Base-by-base conservation (phyloP, 2,329 filamentous ascomycete species). In the Ascochyta viciae-villosae region DNA sequence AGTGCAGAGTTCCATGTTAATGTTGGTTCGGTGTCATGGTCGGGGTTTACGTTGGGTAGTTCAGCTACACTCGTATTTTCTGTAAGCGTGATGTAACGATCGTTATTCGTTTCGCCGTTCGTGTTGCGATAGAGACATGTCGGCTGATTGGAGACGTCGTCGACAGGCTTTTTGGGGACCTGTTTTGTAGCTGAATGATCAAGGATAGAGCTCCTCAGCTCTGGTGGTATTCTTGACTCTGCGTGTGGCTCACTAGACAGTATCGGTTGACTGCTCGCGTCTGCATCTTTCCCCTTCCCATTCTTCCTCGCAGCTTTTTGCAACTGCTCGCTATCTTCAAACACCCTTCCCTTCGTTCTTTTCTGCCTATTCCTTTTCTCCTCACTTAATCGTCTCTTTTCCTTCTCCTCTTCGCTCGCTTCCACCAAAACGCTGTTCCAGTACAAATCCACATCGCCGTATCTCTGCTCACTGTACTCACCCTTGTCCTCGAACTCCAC, bases 381-480 rank as follows among this genome's bases (percentile, higher is more conserved):
- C 24, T 41, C 13, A 8, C 7, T 6, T 33, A 38, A 8, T 2
- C 31, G 12, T 33, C 26, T 50, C 23, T 4, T 37, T 13, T 12
- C 33, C n/a, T 38, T 27, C 4, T 61, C 53, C 16, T 59, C 48
- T 15, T 38, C 27, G 22, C 53, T 54, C 6, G 62, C 48, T 39
- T 60, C 65, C 1, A 60, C 23, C 62, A 67, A 67, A 2, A 51
- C 51, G 34, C 61, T 64, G 41, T 67, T 68, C 51, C 62, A 64
- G 24, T 55, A 68, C 6, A 61, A n/a, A 16, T 65, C 38, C 6
- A 57, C 41, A 22, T 60, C 48, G 8, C 42, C 49, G 38, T 67
- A 66, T 16, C 60, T 44, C 29, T 47, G 41, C 3, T 54, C 31
- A 19, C 29, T 58, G 22, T 59, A 60, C 16, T 59, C 53, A 1